A percentile compares a stretch with the other conserved stretches of the same genome.
phyloP scores from a whole-genome alignment of 805 yeast species.

The Lipomyces kockii region DNA sequence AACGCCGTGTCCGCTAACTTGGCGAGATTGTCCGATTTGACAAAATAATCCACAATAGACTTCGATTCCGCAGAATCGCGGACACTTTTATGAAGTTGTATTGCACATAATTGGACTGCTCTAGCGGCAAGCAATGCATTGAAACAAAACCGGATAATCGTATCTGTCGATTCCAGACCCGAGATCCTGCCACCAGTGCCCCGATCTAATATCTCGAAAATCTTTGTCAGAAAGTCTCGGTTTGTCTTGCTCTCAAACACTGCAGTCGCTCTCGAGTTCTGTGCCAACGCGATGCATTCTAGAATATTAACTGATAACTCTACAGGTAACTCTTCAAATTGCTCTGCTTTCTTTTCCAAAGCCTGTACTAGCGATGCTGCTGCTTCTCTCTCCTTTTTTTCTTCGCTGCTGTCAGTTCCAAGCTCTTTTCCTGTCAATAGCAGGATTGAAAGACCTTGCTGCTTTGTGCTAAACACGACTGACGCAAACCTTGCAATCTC shows the following conservation, averaged over 20 bases:
- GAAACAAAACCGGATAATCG: constrained; percentile 50
- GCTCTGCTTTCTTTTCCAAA: constrained; percentile 39
- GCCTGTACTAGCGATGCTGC: constrained; percentile 39
- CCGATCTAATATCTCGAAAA: constrained; percentile 20
- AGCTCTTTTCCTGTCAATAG: constrained; percentile 44
- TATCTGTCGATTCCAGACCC: constrained; percentile 26
- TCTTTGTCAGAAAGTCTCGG: constrained; percentile 14
- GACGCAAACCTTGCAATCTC: constrained; percentile 41
- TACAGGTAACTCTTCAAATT: constrained; percentile 25
- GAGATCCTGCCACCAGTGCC: constrained; percentile 20
- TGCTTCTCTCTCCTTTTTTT: constrained; percentile 13
- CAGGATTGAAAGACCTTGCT: constrained; percentile 49
- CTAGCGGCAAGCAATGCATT: constrained; percentile 64
- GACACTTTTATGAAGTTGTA: constrained; percentile 63
- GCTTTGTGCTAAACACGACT: constrained; percentile 43
- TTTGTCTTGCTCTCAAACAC: constrained; percentile 49
- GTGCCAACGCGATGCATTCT: constrained; percentile 74
- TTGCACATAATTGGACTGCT: constrained; percentile 75
- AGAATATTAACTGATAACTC: constrained; percentile 58
- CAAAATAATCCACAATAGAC: constrained; percentile 36
- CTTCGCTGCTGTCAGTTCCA: constrained; percentile 21
- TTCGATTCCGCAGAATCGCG: constrained; percentile 42
- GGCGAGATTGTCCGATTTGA: constrained; percentile 39
- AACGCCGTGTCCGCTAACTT: constrained; percentile 46
- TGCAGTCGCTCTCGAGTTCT: constrained; percentile 75